phyloP scores from a whole-genome alignment of 345 rosid genomes.

The Geranium brycei region DNA sequence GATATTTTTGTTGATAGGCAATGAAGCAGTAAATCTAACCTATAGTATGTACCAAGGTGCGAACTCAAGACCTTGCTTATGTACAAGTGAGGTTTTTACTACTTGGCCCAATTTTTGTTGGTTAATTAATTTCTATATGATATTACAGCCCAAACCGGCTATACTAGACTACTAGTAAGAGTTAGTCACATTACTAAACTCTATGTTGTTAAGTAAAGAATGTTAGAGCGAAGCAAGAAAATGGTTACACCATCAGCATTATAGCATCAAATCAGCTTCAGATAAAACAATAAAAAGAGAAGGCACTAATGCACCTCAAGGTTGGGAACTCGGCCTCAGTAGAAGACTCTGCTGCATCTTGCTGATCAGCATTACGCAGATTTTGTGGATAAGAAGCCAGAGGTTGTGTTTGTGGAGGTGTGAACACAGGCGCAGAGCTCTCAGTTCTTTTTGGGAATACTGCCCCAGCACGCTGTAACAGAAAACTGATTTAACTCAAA shows the following conservation, averaged over 20 bases:
- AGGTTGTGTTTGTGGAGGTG: slow-evolving; percentile 92
- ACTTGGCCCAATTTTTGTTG: too few species aligned
- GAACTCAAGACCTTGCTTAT: too few species aligned
- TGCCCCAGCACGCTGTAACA: slow-evolving; percentile 91
- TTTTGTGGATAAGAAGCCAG: slow-evolving; percentile 71
- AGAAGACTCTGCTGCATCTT: slow-evolving; percentile 55
- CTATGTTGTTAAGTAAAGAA: not conserved
- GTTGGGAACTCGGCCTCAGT: slow-evolving; percentile 84
- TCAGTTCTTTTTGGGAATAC: slow-evolving; percentile 93
- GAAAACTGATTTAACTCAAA: slow-evolving; percentile 11
- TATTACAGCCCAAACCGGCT: not conserved
- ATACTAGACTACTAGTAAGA: not conserved
- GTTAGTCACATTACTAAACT: not conserved
- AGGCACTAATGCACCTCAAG: slow-evolving; percentile 42
- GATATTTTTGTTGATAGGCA: not conserved
- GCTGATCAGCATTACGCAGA: slow-evolving; percentile 48
- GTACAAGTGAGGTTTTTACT: too few species aligned
- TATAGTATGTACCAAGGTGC: too few species aligned
- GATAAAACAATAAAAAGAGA: slow-evolving; percentile 4
- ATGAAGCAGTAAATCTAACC: too few species aligned
- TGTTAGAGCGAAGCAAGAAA: not conserved
- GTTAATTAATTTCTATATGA: not conserved
- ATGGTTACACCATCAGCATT: not conserved
- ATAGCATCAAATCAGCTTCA: not conserved
- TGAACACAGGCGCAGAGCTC: slow-evolving; percentile 81